Conservation (phyloP, 176 grass and related monocot species). For the Phyllostachys edulis region DNA sequence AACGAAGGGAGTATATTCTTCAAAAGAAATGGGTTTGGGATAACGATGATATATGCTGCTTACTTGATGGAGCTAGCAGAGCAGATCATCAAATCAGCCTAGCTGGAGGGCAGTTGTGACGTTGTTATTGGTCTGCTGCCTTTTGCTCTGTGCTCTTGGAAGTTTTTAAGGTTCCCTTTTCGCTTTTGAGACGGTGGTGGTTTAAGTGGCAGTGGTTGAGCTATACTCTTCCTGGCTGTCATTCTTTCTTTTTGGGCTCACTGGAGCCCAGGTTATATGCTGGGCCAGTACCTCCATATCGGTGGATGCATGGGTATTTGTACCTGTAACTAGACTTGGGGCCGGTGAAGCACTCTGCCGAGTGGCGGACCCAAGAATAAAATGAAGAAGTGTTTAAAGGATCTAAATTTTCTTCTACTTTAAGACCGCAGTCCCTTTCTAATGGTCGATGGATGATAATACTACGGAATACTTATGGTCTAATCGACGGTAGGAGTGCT, state of each 20-base stretch:
- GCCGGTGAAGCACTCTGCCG: not conserved
- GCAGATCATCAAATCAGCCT: constrained; percentile 17
- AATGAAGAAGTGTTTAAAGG: no score
- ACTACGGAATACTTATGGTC: no score
- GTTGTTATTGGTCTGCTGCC: not conserved
- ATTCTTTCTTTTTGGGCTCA: not conserved
- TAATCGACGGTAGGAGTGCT: no score
- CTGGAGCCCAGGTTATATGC: not conserved
- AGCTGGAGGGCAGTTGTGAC: constrained; percentile 26
- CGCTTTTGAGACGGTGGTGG: not conserved
- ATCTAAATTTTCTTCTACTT: no score
- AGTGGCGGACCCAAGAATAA: no score
- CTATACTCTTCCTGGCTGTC: not conserved
- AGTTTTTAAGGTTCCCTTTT: not conserved
- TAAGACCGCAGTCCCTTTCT: no score
- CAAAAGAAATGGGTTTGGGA: not conserved
- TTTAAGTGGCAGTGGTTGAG: constrained; percentile 12
- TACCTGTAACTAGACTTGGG: not conserved
- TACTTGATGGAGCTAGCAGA: not conserved
- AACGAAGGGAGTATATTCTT: no score
- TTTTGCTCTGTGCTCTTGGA: constrained; percentile 1
- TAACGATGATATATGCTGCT: not conserved
- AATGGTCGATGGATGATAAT: no score
- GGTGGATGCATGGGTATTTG: not conserved
- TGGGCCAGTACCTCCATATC: not conserved